Evolutionary conservation across 345 rosid genomes (phyloP).

Genomic region (Euclidium syriacum): DNA sequence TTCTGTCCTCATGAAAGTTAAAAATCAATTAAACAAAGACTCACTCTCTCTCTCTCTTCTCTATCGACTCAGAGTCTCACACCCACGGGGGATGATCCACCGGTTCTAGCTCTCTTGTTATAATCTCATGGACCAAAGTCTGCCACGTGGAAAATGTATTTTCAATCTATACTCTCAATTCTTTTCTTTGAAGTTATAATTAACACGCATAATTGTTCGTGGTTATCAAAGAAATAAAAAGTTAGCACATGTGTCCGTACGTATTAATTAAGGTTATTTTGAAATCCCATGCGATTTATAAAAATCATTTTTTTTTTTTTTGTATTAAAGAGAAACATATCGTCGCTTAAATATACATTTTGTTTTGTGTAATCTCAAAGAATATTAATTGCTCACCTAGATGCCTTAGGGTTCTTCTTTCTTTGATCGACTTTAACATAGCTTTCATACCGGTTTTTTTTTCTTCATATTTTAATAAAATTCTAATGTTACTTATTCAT

Average conservation of each 20-base stretch:
- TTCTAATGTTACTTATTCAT: neutral
- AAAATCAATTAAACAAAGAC: slow-evolving; percentile 21
- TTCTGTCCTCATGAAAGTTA: slow-evolving; percentile 17
- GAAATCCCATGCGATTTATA: slow-evolving; percentile 5
- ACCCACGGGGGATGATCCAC: slow-evolving; percentile 27
- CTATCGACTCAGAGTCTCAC: slow-evolving; percentile 22
- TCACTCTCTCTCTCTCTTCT: slow-evolving; percentile 20
- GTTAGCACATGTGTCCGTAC: slow-evolving; percentile 30
- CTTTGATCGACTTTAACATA: slow-evolving; percentile 6
- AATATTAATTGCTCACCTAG: slow-evolving; percentile 19
- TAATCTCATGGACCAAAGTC: slow-evolving; percentile 18
- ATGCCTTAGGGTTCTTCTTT: slow-evolving; percentile 20
- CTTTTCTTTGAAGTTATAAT: slow-evolving; percentile 2
- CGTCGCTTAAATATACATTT: neutral
- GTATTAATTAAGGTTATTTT: slow-evolving; percentile 2
- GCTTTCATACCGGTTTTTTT: neutral
- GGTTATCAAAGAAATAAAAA: neutral
- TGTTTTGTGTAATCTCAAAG: slow-evolving; percentile 12
- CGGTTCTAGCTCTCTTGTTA: slow-evolving; percentile 16
- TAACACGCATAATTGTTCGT: neutral
- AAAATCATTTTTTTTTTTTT: no score
- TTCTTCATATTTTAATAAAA: neutral
- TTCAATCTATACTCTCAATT: no score
- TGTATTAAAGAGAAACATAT: no score
- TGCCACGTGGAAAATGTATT: slow-evolving; percentile 21